Base-by-base conservation (phyloP, 2,329 filamentous ascomycete species). In the Alternaria alternata region DNA sequence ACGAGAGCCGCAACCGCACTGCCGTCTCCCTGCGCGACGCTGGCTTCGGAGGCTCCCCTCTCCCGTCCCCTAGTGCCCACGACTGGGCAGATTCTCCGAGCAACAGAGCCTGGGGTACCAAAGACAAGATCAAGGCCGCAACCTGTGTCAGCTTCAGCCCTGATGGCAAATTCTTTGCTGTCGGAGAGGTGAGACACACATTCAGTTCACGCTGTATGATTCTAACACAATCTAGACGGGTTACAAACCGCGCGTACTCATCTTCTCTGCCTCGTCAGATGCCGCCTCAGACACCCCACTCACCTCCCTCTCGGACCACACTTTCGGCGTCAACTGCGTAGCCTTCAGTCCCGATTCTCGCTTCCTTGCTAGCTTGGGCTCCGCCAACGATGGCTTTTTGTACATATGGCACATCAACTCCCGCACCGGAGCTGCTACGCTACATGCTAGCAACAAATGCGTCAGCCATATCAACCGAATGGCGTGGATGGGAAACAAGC, bases 51-150 rank as follows among this genome's bases (percentile, higher is more conserved):
- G 76, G 72, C 57, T 76, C 79, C 30, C 76, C 79, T 22, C 78
- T 79, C 55, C 79, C 77, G 7, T 84, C 85, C 16, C 83, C 85
- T 7, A 64, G 67, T 12, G 78, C 76, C 6, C 79, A 76, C 53
- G 86, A 87, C 56, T 82, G 81, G 75, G 73, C 75, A 14, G 94
- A 97, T 48, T 83, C 81, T 32, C 81, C 81, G 7, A 81, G 75
- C 41, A 88, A 86, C 52, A 92, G 89, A 76, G 92, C 90, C 12
- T 94, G 92, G 90, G 93, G 92, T 1, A 95, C 92, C 56, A 88
- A 92, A 66, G 95, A 98, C 78, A 88, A 93, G 67, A 94, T 98
- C 75, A 98, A 98, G 81, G 92, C 95, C 18, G 93, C 94, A 2
- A 97, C 94, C 5, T 96, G 94, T 73, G 86, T 99, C 26, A 90